Evolutionary conservation across 2,329 filamentous ascomycete genomes (phyloP).

Genomic region (Chrysoporthe deuterocubensis): DNA sequence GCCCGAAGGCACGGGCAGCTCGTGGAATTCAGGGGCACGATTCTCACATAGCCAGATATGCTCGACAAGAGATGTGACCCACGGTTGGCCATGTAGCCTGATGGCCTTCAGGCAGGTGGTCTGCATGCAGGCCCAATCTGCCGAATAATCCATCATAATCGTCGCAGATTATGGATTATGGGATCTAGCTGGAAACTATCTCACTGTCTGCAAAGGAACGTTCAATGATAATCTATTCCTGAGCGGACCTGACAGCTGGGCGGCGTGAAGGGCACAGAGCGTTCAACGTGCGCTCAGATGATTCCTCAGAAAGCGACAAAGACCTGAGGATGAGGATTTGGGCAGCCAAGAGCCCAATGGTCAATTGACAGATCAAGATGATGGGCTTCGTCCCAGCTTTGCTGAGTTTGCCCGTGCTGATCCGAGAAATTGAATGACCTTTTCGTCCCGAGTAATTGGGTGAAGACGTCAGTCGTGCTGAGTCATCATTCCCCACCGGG

Average conservation of each 20-base stretch:
- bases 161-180: too few species aligned
- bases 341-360: too few species aligned
- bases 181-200: not conserved
- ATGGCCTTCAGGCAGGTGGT: not conserved
- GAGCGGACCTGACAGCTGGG: too few species aligned
- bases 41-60: not conserved
- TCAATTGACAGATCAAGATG: too few species aligned
- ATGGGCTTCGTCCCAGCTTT: not conserved
- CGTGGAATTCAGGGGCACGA: not conserved
- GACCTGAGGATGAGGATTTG: not conserved
- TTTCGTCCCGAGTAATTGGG: conserved; percentile 15
- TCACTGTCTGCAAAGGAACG: not conserved
- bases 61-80: not conserved
- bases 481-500: conserved; percentile 12
- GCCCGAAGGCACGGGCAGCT: not conserved
- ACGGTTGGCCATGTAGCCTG: not conserved
- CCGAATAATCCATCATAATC: not conserved
- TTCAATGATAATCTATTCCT: not conserved
- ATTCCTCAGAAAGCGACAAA: not conserved
- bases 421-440: conserved; percentile 17
- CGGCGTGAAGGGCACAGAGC: not conserved
- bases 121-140: not conserved
- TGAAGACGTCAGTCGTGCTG: conserved; percentile 1
- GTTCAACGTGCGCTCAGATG: not conserved
- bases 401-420: not conserved